Percentiles rank a stretch among this genome's conserved stretches.
Conservation (phyloP, 2,329 filamentous ascomycete species). For the Hypoxylon sp. region DNA sequence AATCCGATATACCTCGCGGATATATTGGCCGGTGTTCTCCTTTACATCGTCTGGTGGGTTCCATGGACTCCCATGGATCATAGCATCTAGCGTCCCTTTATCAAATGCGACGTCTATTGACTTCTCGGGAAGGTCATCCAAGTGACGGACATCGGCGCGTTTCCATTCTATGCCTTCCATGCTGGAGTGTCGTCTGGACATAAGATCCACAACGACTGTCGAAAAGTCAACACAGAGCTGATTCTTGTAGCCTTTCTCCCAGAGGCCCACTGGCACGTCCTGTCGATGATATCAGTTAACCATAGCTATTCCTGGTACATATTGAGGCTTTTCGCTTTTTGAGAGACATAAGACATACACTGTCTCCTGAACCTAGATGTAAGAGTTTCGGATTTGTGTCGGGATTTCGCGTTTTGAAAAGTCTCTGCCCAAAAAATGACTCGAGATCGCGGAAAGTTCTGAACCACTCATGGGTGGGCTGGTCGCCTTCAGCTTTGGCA, state of each 20-base stretch:
- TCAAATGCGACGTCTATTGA: conserved; percentile 71
- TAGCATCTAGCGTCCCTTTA: conserved; percentile 69
- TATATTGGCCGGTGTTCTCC: conserved; percentile 64
- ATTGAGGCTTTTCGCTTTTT: neutral
- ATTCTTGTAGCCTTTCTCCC: conserved; percentile 62
- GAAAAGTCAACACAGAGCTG: conserved; percentile 73
- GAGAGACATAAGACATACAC: conserved; percentile 61
- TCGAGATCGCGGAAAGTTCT: conserved; percentile 63
- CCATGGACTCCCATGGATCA: conserved; percentile 69
- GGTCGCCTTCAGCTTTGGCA: conserved; percentile 54
- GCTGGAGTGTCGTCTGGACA: conserved; percentile 61
- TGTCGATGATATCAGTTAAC: conserved; percentile 49
- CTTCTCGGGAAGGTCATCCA: conserved; percentile 58
- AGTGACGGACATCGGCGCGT: conserved; percentile 66
- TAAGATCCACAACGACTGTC: conserved; percentile 65
- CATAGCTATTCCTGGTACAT: neutral
- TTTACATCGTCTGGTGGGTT: conserved; percentile 64
- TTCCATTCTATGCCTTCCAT: conserved; percentile 64
- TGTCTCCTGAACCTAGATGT: conserved; percentile 71
- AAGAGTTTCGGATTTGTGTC: conserved; percentile 61
- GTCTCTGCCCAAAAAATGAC: conserved; percentile 61
- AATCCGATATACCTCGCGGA: conserved; percentile 64
- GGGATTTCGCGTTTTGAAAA: conserved; percentile 56
- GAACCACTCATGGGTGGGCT: conserved; percentile 69
- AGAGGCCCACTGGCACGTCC: conserved; percentile 67